These are phyloP conservation scores for Nakaseomyces delphensis DNA, from an alignment of 1,139 yeast genomes.

Conservation along the genomic window DNA sequence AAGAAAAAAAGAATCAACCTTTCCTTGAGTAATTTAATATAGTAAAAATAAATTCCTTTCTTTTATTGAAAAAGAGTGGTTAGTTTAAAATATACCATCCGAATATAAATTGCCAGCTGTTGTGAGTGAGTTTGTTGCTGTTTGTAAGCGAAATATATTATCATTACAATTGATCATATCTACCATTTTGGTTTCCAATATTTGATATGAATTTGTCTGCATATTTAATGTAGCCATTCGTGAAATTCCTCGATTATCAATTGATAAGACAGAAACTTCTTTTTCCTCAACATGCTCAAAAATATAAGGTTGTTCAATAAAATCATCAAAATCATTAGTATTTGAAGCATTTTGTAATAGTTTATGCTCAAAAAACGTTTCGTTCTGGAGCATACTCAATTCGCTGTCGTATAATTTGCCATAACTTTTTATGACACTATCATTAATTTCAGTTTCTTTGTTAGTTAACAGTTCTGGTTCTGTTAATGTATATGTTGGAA, in stretches of 20 bases:
- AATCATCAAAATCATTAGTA: neutral
- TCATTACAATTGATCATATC: neutral
- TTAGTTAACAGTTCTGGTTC: neutral
- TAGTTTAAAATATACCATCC: neutral
- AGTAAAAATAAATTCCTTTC: no score
- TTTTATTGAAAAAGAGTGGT: no score
- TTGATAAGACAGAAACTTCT: neutral
- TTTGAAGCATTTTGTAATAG: neutral
- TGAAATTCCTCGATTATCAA: neutral
- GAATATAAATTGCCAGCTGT: neutral
- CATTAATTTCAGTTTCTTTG: neutral
- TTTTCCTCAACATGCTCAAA: neutral
- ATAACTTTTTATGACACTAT: neutral
- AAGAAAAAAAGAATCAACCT: neutral
- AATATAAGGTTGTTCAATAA: neutral
- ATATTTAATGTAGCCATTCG: neutral
- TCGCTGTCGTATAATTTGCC: constrained; percentile 2
- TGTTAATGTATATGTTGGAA: neutral
- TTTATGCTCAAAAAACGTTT: neutral
- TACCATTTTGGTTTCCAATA: neutral
- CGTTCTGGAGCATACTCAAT: constrained; percentile 1
- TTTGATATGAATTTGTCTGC: neutral
- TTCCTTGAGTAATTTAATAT: neutral
- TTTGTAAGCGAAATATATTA: neutral
- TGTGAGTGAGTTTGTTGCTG: neutral